These are phyloP conservation scores for Dothistroma pini DNA, from an alignment of 2,329 filamentous ascomycete species.

Conservation along the genomic window DNA sequence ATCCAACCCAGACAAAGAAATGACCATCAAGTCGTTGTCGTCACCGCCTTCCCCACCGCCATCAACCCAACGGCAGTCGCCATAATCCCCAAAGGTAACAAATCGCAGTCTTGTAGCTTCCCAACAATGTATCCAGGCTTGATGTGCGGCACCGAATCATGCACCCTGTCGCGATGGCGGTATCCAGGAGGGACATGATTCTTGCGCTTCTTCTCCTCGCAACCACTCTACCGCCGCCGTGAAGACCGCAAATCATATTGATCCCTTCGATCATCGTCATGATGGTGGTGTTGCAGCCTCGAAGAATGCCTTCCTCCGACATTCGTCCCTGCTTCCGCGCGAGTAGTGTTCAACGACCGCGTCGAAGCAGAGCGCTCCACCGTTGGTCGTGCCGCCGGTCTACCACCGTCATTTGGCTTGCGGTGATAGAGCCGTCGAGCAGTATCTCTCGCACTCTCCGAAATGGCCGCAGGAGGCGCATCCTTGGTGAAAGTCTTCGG, in stretches of 20 bases:
- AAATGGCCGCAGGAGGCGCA: slow-evolving; percentile 20
- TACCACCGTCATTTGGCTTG: slow-evolving; percentile 5
- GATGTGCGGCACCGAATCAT: not conserved
- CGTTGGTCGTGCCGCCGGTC: not conserved
- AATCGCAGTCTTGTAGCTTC: slow-evolving; percentile 1
- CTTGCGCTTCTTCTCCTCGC: not conserved
- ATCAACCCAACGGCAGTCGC: not conserved
- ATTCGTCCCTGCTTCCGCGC: slow-evolving; percentile 6
- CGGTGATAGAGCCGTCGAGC: slow-evolving; percentile 16
- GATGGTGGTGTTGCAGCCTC: not conserved
- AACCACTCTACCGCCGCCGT: not conserved
- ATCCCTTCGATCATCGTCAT: not conserved
- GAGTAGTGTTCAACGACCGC: slow-evolving; percentile 5
- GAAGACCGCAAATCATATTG: not conserved
- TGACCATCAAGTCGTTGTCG: not conserved
- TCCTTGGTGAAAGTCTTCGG: slow-evolving; percentile 20
- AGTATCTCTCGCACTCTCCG: slow-evolving; percentile 21
- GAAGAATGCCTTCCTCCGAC: not conserved
- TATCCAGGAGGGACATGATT: not conserved
- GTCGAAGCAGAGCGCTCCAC: not conserved
- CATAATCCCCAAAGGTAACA: slow-evolving; percentile 1
- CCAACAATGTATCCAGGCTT: not conserved
- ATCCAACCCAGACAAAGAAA: not conserved
- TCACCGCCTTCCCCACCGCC: not conserved
- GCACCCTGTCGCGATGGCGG: not conserved